Evolutionary conservation across 2,329 filamentous ascomycete genomes (phyloP).

Genomic region (Calonectria honghensis): DNA sequence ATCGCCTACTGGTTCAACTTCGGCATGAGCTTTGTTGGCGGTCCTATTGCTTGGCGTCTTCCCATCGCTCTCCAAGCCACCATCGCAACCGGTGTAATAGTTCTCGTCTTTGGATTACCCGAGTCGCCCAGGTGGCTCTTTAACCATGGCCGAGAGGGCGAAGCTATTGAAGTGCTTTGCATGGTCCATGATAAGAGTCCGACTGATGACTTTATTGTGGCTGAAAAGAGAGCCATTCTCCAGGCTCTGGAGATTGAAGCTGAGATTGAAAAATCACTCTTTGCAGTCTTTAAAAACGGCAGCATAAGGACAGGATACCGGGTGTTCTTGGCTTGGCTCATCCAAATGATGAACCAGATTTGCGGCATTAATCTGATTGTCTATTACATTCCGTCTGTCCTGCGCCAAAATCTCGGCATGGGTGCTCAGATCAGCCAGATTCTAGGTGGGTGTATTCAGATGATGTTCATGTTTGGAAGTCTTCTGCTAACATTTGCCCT

Average conservation of each 20-base stretch:
- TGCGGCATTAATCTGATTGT: conserved; percentile 1
- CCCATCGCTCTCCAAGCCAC: neutral
- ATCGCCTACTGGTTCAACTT: neutral
- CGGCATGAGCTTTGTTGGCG: neutral
- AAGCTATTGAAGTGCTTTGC: neutral
- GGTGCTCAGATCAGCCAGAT: neutral
- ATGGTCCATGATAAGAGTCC: neutral
- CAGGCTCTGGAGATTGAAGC: neutral
- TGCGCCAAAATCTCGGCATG: neutral
- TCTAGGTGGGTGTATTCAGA: neutral
- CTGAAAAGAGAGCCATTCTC: neutral
- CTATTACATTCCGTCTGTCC: neutral
- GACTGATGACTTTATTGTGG: neutral
- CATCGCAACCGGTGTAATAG: neutral
- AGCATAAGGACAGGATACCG: neutral
- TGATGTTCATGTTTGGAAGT: conserved; percentile 18
- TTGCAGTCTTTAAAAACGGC: neutral
- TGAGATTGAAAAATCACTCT: neutral
- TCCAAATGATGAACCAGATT: neutral
- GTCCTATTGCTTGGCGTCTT: neutral
- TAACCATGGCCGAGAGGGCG: neutral
- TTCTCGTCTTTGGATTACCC: neutral
- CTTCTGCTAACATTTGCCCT: neutral
- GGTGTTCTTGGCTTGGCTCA: conserved; percentile 3
- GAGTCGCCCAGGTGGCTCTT: neutral